Evolutionary conservation across 371 early-diverging fungal genomes (phyloP), one percentile per base, ranked within the genome.

Genomic region (Syncephalis plumigaleata): DNA sequence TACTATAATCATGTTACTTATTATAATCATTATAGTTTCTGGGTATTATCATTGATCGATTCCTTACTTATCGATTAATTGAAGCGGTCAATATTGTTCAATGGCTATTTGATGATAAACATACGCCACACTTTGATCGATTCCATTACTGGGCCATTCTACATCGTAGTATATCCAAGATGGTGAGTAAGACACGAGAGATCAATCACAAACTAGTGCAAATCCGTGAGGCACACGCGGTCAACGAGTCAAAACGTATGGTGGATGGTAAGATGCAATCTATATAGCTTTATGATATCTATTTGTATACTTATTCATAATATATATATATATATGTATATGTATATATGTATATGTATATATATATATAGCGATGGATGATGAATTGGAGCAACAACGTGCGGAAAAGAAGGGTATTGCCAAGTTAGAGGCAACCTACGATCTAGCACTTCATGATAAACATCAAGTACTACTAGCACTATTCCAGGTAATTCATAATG

Each of bases 61-160:
- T 92, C 50, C 61, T 90, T 47, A 91, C 87, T 58, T 95, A 95
- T 66, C 78, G 90, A 39, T 75, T 95, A 3, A 71, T 93, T 46
- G 88, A 88, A 49, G 84, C 90, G 18, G 60, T 65, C 20, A 73
- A 78, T 15, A 77, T 94, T 24, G 68, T 92, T 21, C 62, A 68
- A 18, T 83, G 87, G 84, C 63, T 81, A 11, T 79, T 91, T 56
- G 45, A 59, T 2, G 65, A 71, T 17, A 72, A 70, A 23, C 58
- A 73, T 7, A 63, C 72, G 27, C 61, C 65, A 66, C 39, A 38
- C 23, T 13, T 5, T 17, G n/a, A 48, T 18, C 23, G 20, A 48
- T n/a, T 13, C 40, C 13, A 45, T 11, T 22, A 51, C 17, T 42
- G n/a, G 24, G 23, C 24, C 16, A 15, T 23, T 38, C 5, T 2